Evolutionary conservation across 345 rosid species (phyloP), one percentile per base, ranked within the genome.

Genomic region (Kandelia obovata): DNA sequence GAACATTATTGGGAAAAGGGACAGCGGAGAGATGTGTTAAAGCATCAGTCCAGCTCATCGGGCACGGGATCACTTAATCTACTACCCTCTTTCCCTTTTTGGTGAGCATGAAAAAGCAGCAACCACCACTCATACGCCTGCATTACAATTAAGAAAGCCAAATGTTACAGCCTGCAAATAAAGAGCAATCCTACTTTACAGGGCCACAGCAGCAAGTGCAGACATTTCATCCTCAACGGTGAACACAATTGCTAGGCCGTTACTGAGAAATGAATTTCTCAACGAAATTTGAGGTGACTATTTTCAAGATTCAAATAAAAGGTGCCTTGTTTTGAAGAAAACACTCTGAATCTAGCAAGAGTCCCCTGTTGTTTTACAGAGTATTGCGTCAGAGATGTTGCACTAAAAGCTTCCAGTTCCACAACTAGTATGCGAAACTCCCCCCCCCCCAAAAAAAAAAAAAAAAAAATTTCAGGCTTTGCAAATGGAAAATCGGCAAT

Each of bases 41-140:
- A 64, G n/a, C 59, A 27, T 56, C 2, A 43, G 35, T 43, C 58
- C 53, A n/a, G 28, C 11, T 20, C n/a, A 23, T 16, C 15, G 17
- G 8, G 60, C 21, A 39, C 39, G 43, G 9, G 7, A 46, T 62
- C 55, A 37, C 60, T 72, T 59, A 62, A 26, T 53, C 58, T 1
- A 43, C 49, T 19, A n/a, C 66, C 6, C 21, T 66, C 70, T 63
- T 77, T 61, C 64, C 39, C 19, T 66, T 77, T 75, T 66, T 69
- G 20, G 13, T 25, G 71, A 80, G 32, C 58, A 87, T 73, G 73
- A 83, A 84, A 62, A 79, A 35, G 52, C 86, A 85, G 84, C 96
- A 90, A 66, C 87, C 79, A 3, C 62, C 67, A 6, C 66, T 69
- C 69, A 9, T 71, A 53, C 71, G 57, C 81, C 93, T 90, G 89